Evolutionary conservation across 352 stramenopile genomes (phyloP), one percentile per base, ranked within the genome.

Genomic region (Peronospora belbahrii): DNA sequence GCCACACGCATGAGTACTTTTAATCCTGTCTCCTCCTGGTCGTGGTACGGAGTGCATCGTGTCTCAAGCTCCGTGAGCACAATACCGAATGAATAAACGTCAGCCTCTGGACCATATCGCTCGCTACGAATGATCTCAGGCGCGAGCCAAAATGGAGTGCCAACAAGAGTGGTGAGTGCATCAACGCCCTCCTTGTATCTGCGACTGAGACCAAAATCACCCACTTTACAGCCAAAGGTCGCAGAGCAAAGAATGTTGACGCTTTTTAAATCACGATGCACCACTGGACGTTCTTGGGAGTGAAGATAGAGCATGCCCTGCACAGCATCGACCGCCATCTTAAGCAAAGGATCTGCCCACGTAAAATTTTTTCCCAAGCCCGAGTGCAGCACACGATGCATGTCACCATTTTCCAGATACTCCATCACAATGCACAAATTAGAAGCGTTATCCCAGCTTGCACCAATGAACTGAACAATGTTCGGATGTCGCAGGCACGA

Each of bases 371-470:
- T 75, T 7, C 79, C 79, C n/a, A 90, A 63, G 10, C 59, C 73
- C 25, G 78, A 88, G 54, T 94, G 79, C 27, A 94, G 62, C 18
- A 92, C 80, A 40, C 68, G 77, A 56, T 94, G 83, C 74, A 94
- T 84, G 45, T 94, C 83, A 14, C 83, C 83, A 44, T 92, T 90
- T 49, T 94, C 83, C n/a, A 94, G 39, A 50, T 88, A 94, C 40
- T 94, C 83, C 78, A 94, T 90, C 19, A 94, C 74, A 41, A 94
- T 91, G 30, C 83, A 94, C 37, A 94, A 46, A 44, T 94, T 94
- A 2, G 80, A 89, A 20, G 72, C 83, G 45, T 92, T 92, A 45
- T 94, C 79, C 83, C 83, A 94, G 42, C 75, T 92, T 22, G 83
- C 83, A 24, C 83, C 83, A 25, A 94, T 94, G 34, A 94, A 90